These are phyloP conservation scores for Thermothelomyces thermophilus DNA, from an alignment of 2,329 filamentous ascomycete species.

Conservation along the genomic window DNA sequence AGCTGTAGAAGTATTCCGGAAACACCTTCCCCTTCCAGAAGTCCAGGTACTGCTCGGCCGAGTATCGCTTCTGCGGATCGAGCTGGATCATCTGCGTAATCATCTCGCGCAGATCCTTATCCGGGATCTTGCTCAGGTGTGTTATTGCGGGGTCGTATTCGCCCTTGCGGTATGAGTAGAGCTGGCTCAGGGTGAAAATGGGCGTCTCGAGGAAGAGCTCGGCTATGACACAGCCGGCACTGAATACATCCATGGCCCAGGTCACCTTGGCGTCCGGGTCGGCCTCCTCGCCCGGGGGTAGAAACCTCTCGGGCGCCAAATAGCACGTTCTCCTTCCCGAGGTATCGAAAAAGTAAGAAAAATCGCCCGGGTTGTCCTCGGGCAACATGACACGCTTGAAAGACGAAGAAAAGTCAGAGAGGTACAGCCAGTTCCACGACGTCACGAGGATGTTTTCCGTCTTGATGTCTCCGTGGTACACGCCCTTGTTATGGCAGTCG, in stretches of 20 bases:
- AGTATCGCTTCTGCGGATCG: slow-evolving; percentile 84
- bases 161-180: slow-evolving; percentile 87
- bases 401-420: slow-evolving; percentile 92
- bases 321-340: slow-evolving; percentile 91
- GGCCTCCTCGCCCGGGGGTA: slow-evolving; percentile 60
- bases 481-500: slow-evolving; percentile 80
- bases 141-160: slow-evolving; percentile 84
- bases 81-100: slow-evolving; percentile 94
- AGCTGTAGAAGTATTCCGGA: slow-evolving; percentile 94
- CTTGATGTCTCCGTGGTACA: slow-evolving; percentile 98
- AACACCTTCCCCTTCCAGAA: slow-evolving; percentile 92
- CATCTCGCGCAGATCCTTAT: slow-evolving; percentile 79
- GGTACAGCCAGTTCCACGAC: slow-evolving; percentile 98
- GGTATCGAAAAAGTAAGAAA: slow-evolving; percentile 95
- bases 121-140: slow-evolving; percentile 78
- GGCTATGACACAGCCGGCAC: slow-evolving; percentile 91
- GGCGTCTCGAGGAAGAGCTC: slow-evolving; percentile 92
- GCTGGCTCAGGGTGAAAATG: slow-evolving; percentile 94
- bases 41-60: slow-evolving; percentile 86
- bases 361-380: slow-evolving; percentile 94
- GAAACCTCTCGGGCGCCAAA: slow-evolving; percentile 86
- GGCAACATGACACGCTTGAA: slow-evolving; percentile 93
- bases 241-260: slow-evolving; percentile 99
- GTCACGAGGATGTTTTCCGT: slow-evolving; percentile 95
- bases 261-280: slow-evolving; percentile 54